Base-by-base conservation (phyloP, 352 stramenopile genomes). In the Globisporangium splendens region DNA sequence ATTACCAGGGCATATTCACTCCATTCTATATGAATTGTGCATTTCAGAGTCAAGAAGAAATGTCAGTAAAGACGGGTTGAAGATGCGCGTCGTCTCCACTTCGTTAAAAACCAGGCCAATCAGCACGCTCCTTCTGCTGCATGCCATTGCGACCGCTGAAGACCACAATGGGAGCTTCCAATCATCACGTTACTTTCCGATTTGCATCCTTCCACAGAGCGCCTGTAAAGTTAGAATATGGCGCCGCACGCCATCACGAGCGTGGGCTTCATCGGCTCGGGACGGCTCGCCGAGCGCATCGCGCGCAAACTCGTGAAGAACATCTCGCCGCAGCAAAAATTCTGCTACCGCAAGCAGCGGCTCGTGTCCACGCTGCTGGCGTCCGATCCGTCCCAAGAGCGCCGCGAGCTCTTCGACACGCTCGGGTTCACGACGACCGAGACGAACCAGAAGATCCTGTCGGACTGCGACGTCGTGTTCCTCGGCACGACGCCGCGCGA, bases 221-320 rank as follows among this genome's bases (percentile, higher is more conserved):
- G 8, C 38, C 10, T 43, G 11, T 8, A 24, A 4, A 18, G 3
- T 6, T 31, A 31, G 18, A 47, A n/a, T 7, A 59, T 60, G 31
- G 58, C 62, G 22, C 58, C 50, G 54, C 54, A 60, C 38, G 56
- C 73, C 6, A 73, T 86, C 57, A 82, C 75, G 17, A 88, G 80
- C 50, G 74, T 90, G 39, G 80, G 80, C 22, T 88, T 90, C 69
- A 84, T 90, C 59, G 80, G 80, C 62, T 87, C 80, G 6, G 80
- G 80, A 11, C 80, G 70, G 5, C 58, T 90, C 42, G 80, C 80
- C 21, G 80, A 90, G 64, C 65, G 70, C 42, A 63, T 90, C 18
- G 80, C 80, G n/a, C 77, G 77, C 48, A 66, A 79, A 21, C 63
- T 90, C 47, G 47, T 90, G 44, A 82, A 81, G 64, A 79, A 84